These are phyloP conservation scores for Pythium aquatile DNA, from an alignment of 352 stramenopile genomes.

Conservation along the genomic window DNA sequence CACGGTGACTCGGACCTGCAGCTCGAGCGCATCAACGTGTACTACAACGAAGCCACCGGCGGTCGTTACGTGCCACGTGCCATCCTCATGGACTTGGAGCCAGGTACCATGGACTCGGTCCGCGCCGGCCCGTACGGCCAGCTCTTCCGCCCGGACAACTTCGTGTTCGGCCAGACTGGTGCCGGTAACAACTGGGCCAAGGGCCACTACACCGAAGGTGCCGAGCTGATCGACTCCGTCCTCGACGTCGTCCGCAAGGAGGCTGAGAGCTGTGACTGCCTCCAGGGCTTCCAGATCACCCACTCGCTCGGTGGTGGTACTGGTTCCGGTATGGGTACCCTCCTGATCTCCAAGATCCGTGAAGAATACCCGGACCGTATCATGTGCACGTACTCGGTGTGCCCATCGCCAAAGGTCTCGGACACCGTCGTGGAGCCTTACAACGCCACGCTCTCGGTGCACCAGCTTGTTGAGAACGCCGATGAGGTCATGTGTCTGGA, in stretches of 20 bases:
- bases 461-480: slow-evolving; percentile 99
- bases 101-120: slow-evolving; percentile 99
- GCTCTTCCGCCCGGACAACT: slow-evolving; percentile 99
- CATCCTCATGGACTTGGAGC: slow-evolving; percentile 99
- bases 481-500: slow-evolving; percentile 99
- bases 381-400: slow-evolving; percentile 99
- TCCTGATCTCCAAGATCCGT: slow-evolving; percentile 98
- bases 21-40: slow-evolving; percentile 98
- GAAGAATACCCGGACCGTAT: slow-evolving; percentile 99
- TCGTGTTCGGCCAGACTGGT: slow-evolving; percentile 98
- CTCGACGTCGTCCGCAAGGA: slow-evolving; percentile 99
- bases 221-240: slow-evolving; percentile 98
- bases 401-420: slow-evolving; percentile 97
- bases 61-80: slow-evolving; percentile 97
- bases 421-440: slow-evolving; percentile 99
- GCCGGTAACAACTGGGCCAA: slow-evolving; percentile 99
- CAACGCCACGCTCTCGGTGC: slow-evolving; percentile 98
- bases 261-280: slow-evolving; percentile 97
- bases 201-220: slow-evolving; percentile 99
- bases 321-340: slow-evolving; percentile 98
- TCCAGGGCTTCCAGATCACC: slow-evolving; percentile 99
- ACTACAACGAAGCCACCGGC: slow-evolving; percentile 98
- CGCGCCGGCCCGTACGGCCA: slow-evolving; percentile 94
- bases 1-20: slow-evolving; percentile 96
- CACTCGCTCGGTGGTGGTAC: slow-evolving; percentile 99